Base-by-base conservation (phyloP, 2,329 filamentous ascomycete genomes). In the Aureobasidium sp. region DNA sequence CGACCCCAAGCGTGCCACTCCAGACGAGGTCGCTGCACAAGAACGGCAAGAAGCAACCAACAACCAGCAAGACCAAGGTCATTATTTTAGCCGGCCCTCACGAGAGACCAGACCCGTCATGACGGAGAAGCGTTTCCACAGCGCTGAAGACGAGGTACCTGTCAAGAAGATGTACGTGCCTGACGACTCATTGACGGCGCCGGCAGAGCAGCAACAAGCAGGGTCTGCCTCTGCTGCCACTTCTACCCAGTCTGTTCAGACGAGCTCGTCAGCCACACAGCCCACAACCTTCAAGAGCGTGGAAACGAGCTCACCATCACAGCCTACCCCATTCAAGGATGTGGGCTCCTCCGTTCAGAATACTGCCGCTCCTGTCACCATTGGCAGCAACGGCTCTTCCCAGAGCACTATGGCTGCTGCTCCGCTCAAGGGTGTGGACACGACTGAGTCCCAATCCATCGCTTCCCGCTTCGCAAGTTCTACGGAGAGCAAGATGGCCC, bases 111-210 rank as follows among this genome's bases (percentile, higher is more conserved):
- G 57, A 50, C 57, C 44, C 3, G 57, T 36, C 21, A 32, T 49
- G 45, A 29, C 44, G 34, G 57, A 59, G 34, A 59, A 50, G 36
- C 44, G 57, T 36, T 36, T 25, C 36, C 45, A 42, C 54, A 59
- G 57, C 36, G 36, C 25, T 11, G 57, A 59, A 45, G 57, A 59
- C 13, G 57, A 50, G 37, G 57, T 49, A 41, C 54, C 54, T 27
- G 54, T 58, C 54, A 58, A 58, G 42, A 47, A 48, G 42, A 48
- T 47, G 42, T 48, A 58, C 34, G 42, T 48, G 25, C 42, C 54
- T 39, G 42, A 34, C 21, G 42, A n/a, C 41, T 36, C 30, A 10
- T 58, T 42, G 39, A 58, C 54, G 41, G 54, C 42, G 41, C 42
- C 54, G n/a, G 54, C 42, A 58, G 42, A 47, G 42, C 54, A 58